Conservation (phyloP, 1,284 basidiomycete species). For the Ceratobasidium sp. region DNA sequence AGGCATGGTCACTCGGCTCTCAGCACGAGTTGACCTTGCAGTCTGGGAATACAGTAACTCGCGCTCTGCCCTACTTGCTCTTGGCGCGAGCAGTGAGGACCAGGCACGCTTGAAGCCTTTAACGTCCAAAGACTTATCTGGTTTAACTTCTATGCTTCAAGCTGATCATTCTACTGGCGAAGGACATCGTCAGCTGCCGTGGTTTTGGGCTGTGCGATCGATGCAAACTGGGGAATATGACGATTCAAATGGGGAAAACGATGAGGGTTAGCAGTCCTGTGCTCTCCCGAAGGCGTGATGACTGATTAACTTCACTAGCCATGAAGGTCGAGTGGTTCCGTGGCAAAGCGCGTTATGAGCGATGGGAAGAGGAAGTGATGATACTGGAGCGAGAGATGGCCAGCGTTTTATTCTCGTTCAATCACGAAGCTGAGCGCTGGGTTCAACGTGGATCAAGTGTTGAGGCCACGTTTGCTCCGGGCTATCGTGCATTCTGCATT, state of each 20-base stretch:
- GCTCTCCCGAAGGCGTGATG: too few relatives aligned
- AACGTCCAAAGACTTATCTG: background rate
- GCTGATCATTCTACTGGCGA: background rate
- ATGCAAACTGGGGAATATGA: background rate
- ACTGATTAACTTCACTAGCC: background rate
- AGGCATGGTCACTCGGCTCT: background rate
- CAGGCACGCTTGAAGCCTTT: background rate
- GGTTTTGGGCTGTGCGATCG: background rate
- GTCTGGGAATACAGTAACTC: background rate
- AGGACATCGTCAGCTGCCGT: background rate
- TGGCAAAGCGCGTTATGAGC: background rate
- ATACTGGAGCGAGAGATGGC: conserved; percentile 6
- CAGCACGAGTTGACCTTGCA: background rate
- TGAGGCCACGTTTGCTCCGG: background rate
- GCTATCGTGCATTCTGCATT: background rate
- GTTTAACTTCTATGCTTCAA: background rate
- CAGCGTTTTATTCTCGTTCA: background rate
- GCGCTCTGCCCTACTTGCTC: background rate
- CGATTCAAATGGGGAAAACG: background rate
- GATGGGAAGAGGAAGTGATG: conserved; percentile 12
- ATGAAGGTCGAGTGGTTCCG: conserved; percentile 19
- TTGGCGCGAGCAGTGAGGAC: background rate
- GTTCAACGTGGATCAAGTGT: background rate
- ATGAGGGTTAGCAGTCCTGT: background rate
- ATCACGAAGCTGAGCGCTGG: background rate